Conservation (phyloP, 768 basidiomycete genomes). For the Rhodotorula kratochvilovae region DNA sequence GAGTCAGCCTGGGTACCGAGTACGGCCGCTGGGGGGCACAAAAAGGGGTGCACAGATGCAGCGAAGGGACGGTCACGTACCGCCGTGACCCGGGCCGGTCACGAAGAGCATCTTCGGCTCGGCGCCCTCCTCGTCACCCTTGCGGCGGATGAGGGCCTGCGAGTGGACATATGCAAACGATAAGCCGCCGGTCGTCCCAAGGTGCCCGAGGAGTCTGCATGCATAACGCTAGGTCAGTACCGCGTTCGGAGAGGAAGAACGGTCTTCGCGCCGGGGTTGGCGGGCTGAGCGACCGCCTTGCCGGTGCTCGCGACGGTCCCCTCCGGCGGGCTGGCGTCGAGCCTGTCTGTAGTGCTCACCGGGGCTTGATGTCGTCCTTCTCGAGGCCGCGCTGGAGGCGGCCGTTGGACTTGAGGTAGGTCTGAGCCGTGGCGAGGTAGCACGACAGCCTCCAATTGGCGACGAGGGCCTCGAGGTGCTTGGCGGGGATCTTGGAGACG, state of each 20-base stretch:
- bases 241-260: slow-evolving; percentile 39
- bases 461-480: slow-evolving; percentile 22
- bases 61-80: too few relatives aligned
- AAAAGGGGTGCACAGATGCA: too few relatives aligned
- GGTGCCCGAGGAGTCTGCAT: slow-evolving; percentile 33
- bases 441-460: slow-evolving; percentile 23
- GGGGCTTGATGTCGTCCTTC: slow-evolving; percentile 67
- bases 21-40: too few relatives aligned
- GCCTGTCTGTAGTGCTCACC: too few relatives aligned
- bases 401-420: slow-evolving; percentile 71
- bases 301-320: too few relatives aligned
- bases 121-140: slow-evolving; percentile 42
- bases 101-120: slow-evolving; percentile 66
- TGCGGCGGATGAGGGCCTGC: slow-evolving; percentile 52
- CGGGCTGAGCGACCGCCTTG: too few relatives aligned
- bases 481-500: slow-evolving; percentile 3
- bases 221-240: background rate
- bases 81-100: slow-evolving; percentile 63
- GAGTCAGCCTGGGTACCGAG: too few relatives aligned
- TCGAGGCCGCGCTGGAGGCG: slow-evolving; percentile 59
- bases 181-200: slow-evolving; percentile 63
- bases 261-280: too few relatives aligned
- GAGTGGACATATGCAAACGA: slow-evolving; percentile 67
- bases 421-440: slow-evolving; percentile 56
- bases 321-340: too few relatives aligned